A percentile compares a stretch with the other conserved stretches of the same genome.
Conservation (phyloP, 495 filamentous ascomycete species). For the Achaetomiella virescens region DNA sequence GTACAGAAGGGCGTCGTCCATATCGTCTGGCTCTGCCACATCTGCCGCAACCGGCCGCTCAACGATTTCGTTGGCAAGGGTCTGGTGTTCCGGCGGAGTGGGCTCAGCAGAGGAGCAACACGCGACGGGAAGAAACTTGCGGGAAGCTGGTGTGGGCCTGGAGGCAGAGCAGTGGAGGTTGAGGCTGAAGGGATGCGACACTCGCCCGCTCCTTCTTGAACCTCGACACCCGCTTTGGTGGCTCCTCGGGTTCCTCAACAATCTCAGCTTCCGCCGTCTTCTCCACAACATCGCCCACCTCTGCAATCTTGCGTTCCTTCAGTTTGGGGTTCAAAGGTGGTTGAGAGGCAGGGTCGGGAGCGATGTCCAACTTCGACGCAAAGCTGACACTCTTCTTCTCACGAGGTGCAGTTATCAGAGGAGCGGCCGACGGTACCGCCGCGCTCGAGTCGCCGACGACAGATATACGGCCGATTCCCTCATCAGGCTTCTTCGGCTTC, state of each 20-base stretch:
- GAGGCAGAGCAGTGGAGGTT: slow-evolving; percentile 17
- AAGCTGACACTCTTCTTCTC: slow-evolving; percentile 73
- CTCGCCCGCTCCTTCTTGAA: slow-evolving; percentile 38
- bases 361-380: slow-evolving; percentile 68
- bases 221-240: slow-evolving; percentile 39
- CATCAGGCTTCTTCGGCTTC: slow-evolving; percentile 11
- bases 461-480: slow-evolving; percentile 22
- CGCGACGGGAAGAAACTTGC: slow-evolving; percentile 15
- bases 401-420: not conserved
- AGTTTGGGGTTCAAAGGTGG: slow-evolving; percentile 31
- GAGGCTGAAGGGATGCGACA: slow-evolving; percentile 4
- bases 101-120: slow-evolving; percentile 27
- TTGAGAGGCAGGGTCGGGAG: slow-evolving; percentile 25
- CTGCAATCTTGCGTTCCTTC: slow-evolving; percentile 31
- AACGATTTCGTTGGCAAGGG: slow-evolving; percentile 52
- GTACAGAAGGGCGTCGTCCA: slow-evolving; percentile 65
- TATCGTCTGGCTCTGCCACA: slow-evolving; percentile 59
- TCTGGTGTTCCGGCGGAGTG: slow-evolving; percentile 51
- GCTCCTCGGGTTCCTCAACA: slow-evolving; percentile 17
- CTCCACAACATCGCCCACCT: slow-evolving; percentile 48
- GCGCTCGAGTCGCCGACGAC: slow-evolving; percentile 9
- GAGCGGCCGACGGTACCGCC: not conserved
- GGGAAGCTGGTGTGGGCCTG: slow-evolving; percentile 30
- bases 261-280: slow-evolving; percentile 32
- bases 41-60: slow-evolving; percentile 47